phyloP scores from a whole-genome alignment of 2,329 filamentous ascomycete species.

The Colletotrichum magnum region DNA sequence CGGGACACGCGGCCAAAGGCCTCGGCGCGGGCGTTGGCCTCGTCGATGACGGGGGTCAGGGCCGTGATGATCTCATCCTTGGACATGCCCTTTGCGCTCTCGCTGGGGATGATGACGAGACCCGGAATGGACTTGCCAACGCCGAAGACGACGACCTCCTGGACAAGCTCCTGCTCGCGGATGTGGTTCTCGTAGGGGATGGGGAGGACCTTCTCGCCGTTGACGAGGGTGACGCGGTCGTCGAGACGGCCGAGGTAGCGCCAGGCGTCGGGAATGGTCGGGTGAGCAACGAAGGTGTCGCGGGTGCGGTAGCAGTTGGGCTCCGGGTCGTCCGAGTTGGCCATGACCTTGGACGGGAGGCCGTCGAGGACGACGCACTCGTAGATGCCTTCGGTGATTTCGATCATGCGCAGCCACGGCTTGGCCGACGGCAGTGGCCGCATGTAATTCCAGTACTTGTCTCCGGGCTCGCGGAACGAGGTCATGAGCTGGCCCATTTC shows the following conservation, averaged over 20 bases:
- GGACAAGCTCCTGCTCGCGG: slow-evolving; percentile 64
- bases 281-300: slow-evolving; percentile 60
- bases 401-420: slow-evolving; percentile 56
- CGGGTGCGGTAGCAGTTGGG: slow-evolving; percentile 60
- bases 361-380: slow-evolving; percentile 55
- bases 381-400: slow-evolving; percentile 52
- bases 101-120: slow-evolving; percentile 65
- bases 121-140: slow-evolving; percentile 66
- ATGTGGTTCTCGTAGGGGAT: slow-evolving; percentile 66
- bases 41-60: slow-evolving; percentile 65
- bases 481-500: slow-evolving; percentile 72
- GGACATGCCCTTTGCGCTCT: slow-evolving; percentile 56
- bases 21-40: slow-evolving; percentile 64
- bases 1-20: slow-evolving; percentile 67
- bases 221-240: slow-evolving; percentile 60
- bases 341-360: slow-evolving; percentile 52
- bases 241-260: slow-evolving; percentile 62
- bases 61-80: slow-evolving; percentile 61
- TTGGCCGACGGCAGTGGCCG: slow-evolving; percentile 55
- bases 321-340: slow-evolving; percentile 57
- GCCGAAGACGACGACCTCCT: slow-evolving; percentile 72
- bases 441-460: slow-evolving; percentile 70
- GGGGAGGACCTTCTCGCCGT: slow-evolving; percentile 64
- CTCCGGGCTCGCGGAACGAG: slow-evolving; percentile 62
- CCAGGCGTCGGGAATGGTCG: slow-evolving; percentile 57